Evolutionary conservation across 1,284 basidiomycete genomes (phyloP).

Genomic region (Garcileccinum viscosum): DNA sequence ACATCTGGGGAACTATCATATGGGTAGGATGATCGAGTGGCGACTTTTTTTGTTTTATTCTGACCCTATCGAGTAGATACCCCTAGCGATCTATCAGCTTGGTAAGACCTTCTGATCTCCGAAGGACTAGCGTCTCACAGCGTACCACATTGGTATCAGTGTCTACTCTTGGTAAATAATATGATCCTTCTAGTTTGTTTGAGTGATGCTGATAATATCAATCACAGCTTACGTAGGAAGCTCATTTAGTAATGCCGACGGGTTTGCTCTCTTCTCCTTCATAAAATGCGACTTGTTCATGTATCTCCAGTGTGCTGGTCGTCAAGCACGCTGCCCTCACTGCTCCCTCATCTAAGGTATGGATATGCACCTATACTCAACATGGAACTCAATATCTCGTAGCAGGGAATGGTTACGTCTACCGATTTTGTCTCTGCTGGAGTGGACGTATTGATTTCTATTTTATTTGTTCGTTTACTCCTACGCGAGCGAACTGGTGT

Average conservation of each 20-base stretch:
- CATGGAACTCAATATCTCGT: neutral
- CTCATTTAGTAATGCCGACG: neutral
- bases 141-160: neutral
- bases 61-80: conserved; percentile 4
- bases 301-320: conserved; percentile 1
- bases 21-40: conserved; percentile 8
- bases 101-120: conserved; percentile 9
- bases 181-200: too few species aligned
- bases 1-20: neutral
- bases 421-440: neutral
- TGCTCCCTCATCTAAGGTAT: conserved; percentile 5
- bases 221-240: conserved; percentile 1
- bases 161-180: neutral
- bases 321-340: neutral
- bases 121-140: neutral
- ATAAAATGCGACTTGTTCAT: neutral
- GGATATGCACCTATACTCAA: neutral
- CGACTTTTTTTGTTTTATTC: neutral
- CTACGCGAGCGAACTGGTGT: neutral
- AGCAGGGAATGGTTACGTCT: neutral
- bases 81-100: neutral
- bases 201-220: neutral
- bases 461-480: conserved; percentile 1
- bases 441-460: conserved; percentile 3
- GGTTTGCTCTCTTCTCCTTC: neutral